A percentile compares a stretch with the other conserved stretches of the same genome.
Evolutionary conservation across 345 rosid genomes (phyloP).

Genomic region (Draba incana): DNA sequence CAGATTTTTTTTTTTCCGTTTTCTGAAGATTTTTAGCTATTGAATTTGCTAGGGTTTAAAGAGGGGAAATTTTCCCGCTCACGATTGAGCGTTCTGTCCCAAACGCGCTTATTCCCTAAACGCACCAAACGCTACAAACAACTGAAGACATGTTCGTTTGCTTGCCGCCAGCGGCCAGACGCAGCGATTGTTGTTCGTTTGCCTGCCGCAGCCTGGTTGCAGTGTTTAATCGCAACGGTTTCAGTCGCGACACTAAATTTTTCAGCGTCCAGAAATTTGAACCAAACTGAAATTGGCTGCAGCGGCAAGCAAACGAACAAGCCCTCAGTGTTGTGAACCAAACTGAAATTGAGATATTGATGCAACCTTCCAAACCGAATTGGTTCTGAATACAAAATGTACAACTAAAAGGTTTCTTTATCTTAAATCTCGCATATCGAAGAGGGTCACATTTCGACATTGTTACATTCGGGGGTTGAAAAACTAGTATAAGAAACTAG

Average conservation of each 20-base stretch:
- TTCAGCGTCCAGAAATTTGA: no score
- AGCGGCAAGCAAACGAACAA: no score
- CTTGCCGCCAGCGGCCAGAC: no score
- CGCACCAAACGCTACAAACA: conserved; percentile 14
- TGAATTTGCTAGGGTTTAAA: background rate
- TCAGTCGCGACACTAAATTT: no score
- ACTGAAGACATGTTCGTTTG: background rate
- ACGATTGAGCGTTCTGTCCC: background rate
- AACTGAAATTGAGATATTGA: background rate
- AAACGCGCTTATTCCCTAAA: background rate
- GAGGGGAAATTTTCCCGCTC: conserved; percentile 29
- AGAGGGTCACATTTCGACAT: background rate
- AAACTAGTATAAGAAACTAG: conserved; percentile 38
- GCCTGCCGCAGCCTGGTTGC: no score
- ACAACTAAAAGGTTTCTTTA: conserved; percentile 7
- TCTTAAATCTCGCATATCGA: background rate
- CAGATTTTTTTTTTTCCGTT: background rate
- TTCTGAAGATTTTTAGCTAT: background rate
- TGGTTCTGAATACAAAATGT: conserved; percentile 3
- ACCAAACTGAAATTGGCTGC: no score
- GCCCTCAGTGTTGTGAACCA: no score
- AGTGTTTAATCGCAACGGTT: no score
- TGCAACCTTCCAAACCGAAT: conserved; percentile 2
- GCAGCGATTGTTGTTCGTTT: no score
- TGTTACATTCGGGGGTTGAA: background rate